Evolutionary conservation across 768 basidiomycete genomes (phyloP).

Genomic region (Mycena maculata): DNA sequence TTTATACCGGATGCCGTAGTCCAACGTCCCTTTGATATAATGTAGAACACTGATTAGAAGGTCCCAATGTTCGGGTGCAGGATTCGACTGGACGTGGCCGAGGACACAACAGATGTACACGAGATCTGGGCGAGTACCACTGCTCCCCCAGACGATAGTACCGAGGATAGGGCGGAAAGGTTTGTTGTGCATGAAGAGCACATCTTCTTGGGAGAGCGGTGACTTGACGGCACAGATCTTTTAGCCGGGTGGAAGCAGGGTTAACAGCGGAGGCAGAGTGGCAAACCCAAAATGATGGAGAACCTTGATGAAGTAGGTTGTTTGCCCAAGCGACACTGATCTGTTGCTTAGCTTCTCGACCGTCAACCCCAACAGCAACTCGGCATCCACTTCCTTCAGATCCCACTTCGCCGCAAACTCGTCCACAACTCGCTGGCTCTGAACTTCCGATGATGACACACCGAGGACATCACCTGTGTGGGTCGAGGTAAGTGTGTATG

Average conservation of each 20-base stretch:
- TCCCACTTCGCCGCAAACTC: conserved; percentile 23
- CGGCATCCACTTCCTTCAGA: conserved; percentile 17
- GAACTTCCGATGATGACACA: conserved; percentile 8
- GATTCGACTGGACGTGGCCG: conserved; percentile 34
- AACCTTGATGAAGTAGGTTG: conserved; percentile 12
- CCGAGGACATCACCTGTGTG: conserved; percentile 23
- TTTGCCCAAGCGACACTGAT: conserved; percentile 3
- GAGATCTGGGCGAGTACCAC: conserved; percentile 29
- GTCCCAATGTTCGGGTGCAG: conserved; percentile 41
- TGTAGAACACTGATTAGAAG: conserved; percentile 40
- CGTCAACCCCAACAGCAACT: conserved; percentile 14
- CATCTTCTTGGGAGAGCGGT: background rate
- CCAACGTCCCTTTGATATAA: conserved; percentile 46
- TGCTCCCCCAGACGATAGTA: conserved; percentile 32
- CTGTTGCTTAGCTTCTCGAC: conserved; percentile 13
- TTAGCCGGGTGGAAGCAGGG: conserved; percentile 5
- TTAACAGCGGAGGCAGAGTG: conserved; percentile 15
- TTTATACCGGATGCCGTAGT: conserved; percentile 37
- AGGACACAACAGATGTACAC: conserved; percentile 17
- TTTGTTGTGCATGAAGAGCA: conserved; percentile 30
- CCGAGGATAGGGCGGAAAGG: conserved; percentile 31
- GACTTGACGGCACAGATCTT: background rate
- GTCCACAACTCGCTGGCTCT: conserved; percentile 11
- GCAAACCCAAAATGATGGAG: conserved; percentile 7
- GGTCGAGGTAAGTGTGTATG: conserved; percentile 20